These are phyloP conservation scores for Alternaria sp. DNA, from an alignment of 2,329 filamentous ascomycete genomes.

Conservation along the genomic window DNA sequence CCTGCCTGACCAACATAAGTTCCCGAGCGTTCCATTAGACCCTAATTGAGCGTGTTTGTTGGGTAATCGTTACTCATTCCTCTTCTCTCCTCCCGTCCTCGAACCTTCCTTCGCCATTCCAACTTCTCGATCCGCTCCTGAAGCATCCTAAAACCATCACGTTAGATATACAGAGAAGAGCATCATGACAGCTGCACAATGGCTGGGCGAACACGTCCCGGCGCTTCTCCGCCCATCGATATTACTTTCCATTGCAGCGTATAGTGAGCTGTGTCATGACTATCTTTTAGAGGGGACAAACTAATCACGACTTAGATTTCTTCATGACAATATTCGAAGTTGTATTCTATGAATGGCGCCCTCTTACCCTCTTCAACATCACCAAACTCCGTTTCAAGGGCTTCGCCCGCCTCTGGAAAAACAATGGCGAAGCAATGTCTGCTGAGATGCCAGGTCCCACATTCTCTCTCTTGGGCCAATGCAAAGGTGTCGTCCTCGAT, in stretches of 20 bases:
- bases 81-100: neutral
- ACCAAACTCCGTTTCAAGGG: constrained; percentile 43
- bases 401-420: constrained; percentile 50
- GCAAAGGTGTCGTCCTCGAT: constrained; percentile 50
- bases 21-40: neutral
- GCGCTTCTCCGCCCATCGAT: constrained; percentile 42
- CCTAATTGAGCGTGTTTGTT: neutral
- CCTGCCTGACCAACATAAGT: neutral
- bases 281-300: too few species aligned
- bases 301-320: constrained; percentile 38
- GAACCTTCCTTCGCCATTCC: neutral
- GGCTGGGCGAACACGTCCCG: constrained; percentile 33
- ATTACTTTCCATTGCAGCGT: constrained; percentile 37
- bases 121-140: neutral
- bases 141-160: neutral
- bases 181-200: constrained; percentile 25
- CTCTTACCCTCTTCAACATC: constrained; percentile 41
- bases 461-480: constrained; percentile 37
- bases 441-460: constrained; percentile 47
- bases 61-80: neutral
- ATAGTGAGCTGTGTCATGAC: constrained; percentile 31
- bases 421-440: constrained; percentile 50
- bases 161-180: neutral
- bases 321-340: constrained; percentile 47
- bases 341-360: constrained; percentile 39